These are phyloP conservation scores for Rostrohypoxylon terebratum DNA, from an alignment of 495 filamentous ascomycete genomes.

Conservation along the genomic window DNA sequence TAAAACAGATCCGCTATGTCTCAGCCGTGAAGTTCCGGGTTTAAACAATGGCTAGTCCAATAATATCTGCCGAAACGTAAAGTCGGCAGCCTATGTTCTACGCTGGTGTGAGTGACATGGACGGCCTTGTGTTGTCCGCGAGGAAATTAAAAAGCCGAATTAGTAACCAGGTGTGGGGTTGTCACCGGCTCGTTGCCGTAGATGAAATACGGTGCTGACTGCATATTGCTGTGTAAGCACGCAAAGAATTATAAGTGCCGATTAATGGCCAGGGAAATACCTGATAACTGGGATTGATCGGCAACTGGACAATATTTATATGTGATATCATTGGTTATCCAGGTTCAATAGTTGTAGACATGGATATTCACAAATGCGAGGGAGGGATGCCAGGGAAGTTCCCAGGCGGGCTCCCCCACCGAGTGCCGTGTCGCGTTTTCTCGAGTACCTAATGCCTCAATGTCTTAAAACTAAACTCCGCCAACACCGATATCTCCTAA, in stretches of 20 bases:
- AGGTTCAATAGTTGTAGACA: neutral
- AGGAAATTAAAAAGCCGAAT: neutral
- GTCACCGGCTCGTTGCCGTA: neutral
- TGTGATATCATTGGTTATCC: neutral
- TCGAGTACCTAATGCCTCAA: neutral
- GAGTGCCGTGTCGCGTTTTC: neutral
- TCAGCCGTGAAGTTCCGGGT: neutral
- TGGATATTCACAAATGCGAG: no score
- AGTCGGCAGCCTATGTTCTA: neutral
- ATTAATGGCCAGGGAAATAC: neutral
- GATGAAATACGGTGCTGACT: neutral
- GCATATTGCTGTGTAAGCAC: neutral
- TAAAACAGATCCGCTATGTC: neutral
- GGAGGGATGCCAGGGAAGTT: neutral
- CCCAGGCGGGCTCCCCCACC: neutral
- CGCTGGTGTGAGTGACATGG: neutral
- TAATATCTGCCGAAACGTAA: neutral
- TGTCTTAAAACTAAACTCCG: slow-evolving; percentile 4
- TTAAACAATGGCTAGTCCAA: neutral
- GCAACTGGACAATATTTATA: neutral
- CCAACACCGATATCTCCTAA: slow-evolving; percentile 2
- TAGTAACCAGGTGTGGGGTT: neutral
- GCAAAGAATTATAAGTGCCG: neutral
- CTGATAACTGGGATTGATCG: neutral
- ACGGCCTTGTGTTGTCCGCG: neutral